These are phyloP conservation scores for Acanthamoeba castellanii DNA, from an alignment of 208 protist species.

Conservation along the genomic window DNA sequence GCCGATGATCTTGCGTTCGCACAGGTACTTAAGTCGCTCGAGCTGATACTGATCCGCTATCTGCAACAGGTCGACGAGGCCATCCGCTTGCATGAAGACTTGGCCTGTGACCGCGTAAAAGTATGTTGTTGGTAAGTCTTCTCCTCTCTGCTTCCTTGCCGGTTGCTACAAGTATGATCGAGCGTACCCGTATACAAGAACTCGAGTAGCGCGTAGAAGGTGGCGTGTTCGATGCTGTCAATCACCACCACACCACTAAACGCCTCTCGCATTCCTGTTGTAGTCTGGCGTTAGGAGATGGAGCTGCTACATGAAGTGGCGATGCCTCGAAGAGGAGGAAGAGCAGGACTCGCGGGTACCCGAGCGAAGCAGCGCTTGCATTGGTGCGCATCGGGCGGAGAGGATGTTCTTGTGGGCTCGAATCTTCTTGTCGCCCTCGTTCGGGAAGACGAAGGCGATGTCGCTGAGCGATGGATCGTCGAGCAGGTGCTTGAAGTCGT, in stretches of 20 bases:
- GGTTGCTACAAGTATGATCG: not conserved
- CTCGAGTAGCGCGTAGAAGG: conserved; percentile 59
- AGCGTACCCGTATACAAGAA: conserved; percentile 59
- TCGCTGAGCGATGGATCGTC: conserved; percentile 69
- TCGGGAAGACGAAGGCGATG: conserved; percentile 53
- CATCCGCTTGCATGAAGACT: conserved; percentile 32
- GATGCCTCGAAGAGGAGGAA: not conserved
- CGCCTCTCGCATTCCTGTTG: conserved; percentile 27
- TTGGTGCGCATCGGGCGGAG: conserved; percentile 42
- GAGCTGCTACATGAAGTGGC: too few species aligned
- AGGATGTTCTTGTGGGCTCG: conserved; percentile 60
- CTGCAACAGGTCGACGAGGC: conserved; percentile 8
- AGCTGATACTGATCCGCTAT: conserved; percentile 68
- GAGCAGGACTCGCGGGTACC: not conserved
- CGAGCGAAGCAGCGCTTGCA: conserved; percentile 68
- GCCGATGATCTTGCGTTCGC: conserved; percentile 56
- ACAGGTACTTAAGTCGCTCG: conserved; percentile 66
- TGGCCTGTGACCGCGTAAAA: not conserved
- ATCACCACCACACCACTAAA: conserved; percentile 31
- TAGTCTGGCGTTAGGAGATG: not conserved
- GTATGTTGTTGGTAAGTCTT: not conserved
- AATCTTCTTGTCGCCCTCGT: conserved; percentile 31
- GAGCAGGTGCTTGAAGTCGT: conserved; percentile 44
- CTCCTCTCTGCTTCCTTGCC: not conserved
- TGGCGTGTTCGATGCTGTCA: conserved; percentile 30